A percentile compares a stretch with the other conserved stretches of the same genome.
Conservation (phyloP, 257 asterid species). For the Solanum neorickii region DNA sequence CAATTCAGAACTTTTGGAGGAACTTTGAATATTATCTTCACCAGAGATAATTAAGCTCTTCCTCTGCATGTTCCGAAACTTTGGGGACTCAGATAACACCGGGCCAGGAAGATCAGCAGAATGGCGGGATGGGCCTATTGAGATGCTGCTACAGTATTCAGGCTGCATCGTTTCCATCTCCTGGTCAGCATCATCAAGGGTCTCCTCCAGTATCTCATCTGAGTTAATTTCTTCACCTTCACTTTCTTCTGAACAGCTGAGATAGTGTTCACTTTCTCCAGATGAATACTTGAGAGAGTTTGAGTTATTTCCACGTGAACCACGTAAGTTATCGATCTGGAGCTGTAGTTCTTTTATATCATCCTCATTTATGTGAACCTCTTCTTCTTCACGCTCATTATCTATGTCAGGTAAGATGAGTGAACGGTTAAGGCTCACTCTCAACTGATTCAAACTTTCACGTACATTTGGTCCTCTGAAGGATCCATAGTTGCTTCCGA, state of each 20-base stretch:
- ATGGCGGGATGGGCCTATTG: constrained; percentile 25
- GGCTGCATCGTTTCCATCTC: constrained; percentile 13
- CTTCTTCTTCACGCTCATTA: constrained; percentile 43
- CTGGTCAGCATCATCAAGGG: background rate
- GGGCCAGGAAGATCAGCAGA: constrained; percentile 57
- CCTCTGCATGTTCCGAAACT: constrained; percentile 45
- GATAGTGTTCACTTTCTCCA: constrained; percentile 64
- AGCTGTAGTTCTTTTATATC: constrained; percentile 61
- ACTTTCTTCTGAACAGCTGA: constrained; percentile 81
- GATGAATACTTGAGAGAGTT: constrained; percentile 31
- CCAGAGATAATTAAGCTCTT: constrained; percentile 37
- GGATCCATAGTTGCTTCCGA: constrained; percentile 32
- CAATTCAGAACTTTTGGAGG: constrained; percentile 23
- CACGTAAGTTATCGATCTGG: constrained; percentile 46
- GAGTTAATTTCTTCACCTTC: constrained; percentile 60
- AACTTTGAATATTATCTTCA: constrained; percentile 26
- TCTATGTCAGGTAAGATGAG: constrained; percentile 57
- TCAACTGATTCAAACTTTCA: constrained; percentile 75
- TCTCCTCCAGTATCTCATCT: constrained; percentile 16
- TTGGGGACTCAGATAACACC: constrained; percentile 76
- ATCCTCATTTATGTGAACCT: constrained; percentile 41
- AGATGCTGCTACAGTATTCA: constrained; percentile 30
- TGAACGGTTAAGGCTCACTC: constrained; percentile 80
- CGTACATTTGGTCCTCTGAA: constrained; percentile 62
- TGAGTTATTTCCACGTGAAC: constrained; percentile 28